Evolutionary conservation across 768 basidiomycete species (phyloP).

Genomic region (Auriscalpium orientale): DNA sequence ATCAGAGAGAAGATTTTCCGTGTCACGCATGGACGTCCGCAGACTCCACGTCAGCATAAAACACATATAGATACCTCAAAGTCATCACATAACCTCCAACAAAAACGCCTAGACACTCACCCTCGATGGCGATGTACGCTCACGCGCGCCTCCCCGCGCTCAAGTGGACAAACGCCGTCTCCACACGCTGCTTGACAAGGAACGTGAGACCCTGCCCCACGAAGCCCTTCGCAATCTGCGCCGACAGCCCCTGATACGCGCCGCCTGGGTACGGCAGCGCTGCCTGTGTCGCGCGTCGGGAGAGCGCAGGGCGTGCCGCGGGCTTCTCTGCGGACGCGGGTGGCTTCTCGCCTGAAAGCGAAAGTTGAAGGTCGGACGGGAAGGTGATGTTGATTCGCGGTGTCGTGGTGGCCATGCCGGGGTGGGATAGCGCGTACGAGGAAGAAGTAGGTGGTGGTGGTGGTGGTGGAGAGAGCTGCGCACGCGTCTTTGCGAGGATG

Average conservation of each 20-base stretch:
- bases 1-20: too few relatives aligned
- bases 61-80: too few relatives aligned
- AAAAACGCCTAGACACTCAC: too few relatives aligned
- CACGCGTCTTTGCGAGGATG: slow-evolving; percentile 51
- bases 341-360: slow-evolving; percentile 11
- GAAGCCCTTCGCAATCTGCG: slow-evolving; percentile 46
- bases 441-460: slow-evolving; percentile 24
- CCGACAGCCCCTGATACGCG: slow-evolving; percentile 46
- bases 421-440: neutral
- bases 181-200: slow-evolving; percentile 43
- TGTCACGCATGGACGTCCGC: too few relatives aligned
- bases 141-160: too few relatives aligned
- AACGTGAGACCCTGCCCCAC: slow-evolving; percentile 52
- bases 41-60: too few relatives aligned
- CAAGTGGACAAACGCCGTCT: neutral
- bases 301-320: neutral
- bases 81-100: too few relatives aligned
- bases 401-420: too few relatives aligned
- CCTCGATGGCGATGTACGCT: too few relatives aligned
- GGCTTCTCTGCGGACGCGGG: slow-evolving; percentile 18
- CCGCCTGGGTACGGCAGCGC: slow-evolving; percentile 23
- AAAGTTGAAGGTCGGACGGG: slow-evolving; percentile 27
- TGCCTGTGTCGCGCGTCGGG: slow-evolving; percentile 6
- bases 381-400: neutral
- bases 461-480: slow-evolving; percentile 29